Evolutionary conservation across 1,284 basidiomycete genomes (phyloP), one percentile per base, ranked within the genome.

Genomic region (Leccinum huronense): DNA sequence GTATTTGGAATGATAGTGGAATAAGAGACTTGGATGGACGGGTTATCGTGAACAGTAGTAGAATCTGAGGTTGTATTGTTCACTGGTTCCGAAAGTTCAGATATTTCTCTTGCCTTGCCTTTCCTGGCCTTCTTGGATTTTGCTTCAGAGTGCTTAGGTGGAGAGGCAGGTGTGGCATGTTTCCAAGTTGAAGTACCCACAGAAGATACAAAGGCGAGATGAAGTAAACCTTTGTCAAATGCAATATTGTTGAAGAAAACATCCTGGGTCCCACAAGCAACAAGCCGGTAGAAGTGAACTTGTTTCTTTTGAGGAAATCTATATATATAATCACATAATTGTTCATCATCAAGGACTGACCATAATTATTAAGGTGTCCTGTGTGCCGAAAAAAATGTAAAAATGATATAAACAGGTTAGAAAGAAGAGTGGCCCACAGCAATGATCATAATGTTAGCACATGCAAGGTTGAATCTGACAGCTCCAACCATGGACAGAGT

Each of bases 361-460:
- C 54, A 55, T 9, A 27, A 23, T 23, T 23, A 23, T 23, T 23
- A 23, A 27, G 16, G 54, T 55, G 16, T 55, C 54, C 54, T 55
- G 23, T 53, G 13, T 7, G 11, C 51, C 42, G 10, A 42, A 10
- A 19, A 11, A 45, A 45, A 45, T 4, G 40, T 42, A 42, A 42
- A 42, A 10, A 42, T 42, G 40, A 42, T 42, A 42, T 42, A 42
- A n/a, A 42, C 40, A 42, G 40, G 40, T 42, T 42, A 42, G 40
- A 42, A 42, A 51, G 19, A 27, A 9, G 23, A 51, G 48, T 51
- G 48, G 48, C 54, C 13, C 27, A 55, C 54, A 14, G 27, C 54
- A 23, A 55, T 55, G 6, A 55, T 31, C 54, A 55, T 55, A n/a
- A 55, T n/a, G 27, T 55, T 55, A 16, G 54, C 54, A 16, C 54